Base-by-base conservation (phyloP, 2,329 filamentous ascomycete species). In the Dactylonectria estremocensis region DNA sequence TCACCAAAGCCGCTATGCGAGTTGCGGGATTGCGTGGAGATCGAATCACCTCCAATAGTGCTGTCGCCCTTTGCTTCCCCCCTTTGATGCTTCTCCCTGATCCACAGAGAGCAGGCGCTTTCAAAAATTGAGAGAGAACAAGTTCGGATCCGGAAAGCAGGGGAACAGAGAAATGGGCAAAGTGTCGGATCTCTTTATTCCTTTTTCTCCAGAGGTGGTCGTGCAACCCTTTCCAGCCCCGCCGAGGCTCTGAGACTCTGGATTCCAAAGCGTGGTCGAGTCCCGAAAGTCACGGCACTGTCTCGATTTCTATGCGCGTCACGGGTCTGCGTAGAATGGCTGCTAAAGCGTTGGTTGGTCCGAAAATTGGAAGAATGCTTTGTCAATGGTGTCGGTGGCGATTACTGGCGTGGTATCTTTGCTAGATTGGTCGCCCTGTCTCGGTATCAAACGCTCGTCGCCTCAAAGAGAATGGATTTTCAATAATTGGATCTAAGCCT, bases 131-230 rank as follows among this genome's bases (percentile, higher is more conserved):
- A 66, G 61, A 61, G 64, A 66, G 18, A 65, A 57, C 69, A 58
- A 61, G 61, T 61, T 67, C 66, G 64, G 60, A 63, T 63, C 54
- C 37, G 64, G 58, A 71, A 73, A 66, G 69, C 64, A 68, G 72
- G 70, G 33, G 67, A 28, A 28, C 24, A 28, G 53, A 45, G 55
- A 69, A 66, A 54, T 68, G 20, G 68, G 68, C 49, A 66, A 77
- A 69, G 69, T 68, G 61, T 66, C 62, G 60, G 61, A 70, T 69
- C 57, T 63, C 74, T 77, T 77, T 77, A 75, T 77, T 69, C 24
- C 24, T 28, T 28, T 59, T 64, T 71, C 53, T 55, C 59, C 70
- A 33, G 63, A 66, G 63, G 66, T 64, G 37, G 57, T 57, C 45
- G 35, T 61, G 65, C 67, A 64, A 54, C 68, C 70, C 54, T 48